Percentiles rank a stretch among this genome's conserved stretches.
Evolutionary conservation across 768 basidiomycete species (phyloP).

Genomic region (Auricularia sp.): DNA sequence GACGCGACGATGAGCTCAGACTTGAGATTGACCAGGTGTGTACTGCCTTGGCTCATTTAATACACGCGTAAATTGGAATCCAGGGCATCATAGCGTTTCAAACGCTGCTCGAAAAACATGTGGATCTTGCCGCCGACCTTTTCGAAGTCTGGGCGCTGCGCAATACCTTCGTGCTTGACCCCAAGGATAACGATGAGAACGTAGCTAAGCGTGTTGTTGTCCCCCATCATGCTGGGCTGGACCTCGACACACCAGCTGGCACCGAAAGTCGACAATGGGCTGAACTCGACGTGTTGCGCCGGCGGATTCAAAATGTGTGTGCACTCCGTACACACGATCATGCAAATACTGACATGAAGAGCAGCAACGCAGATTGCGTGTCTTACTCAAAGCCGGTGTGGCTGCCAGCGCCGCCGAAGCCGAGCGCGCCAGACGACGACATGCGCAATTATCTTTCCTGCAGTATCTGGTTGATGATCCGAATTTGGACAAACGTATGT

Average conservation of each 20-base stretch:
- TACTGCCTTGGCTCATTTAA: neutral
- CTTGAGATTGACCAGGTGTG: constrained; percentile 33
- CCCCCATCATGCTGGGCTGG: constrained; percentile 65
- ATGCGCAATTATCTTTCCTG: constrained; percentile 36
- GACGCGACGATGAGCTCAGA: constrained; percentile 22
- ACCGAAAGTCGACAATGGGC: constrained; percentile 42
- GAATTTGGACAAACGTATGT: constrained; percentile 22
- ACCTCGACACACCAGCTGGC: constrained; percentile 53
- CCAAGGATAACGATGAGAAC: constrained; percentile 23
- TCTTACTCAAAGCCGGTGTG: constrained; percentile 44
- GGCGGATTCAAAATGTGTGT: constrained; percentile 61
- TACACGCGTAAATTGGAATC: constrained; percentile 35
- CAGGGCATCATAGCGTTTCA: constrained; percentile 81
- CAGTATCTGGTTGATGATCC: constrained; percentile 26
- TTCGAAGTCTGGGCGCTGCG: constrained; percentile 85
- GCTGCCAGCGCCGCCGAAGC: constrained; percentile 38
- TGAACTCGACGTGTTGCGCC: constrained; percentile 58
- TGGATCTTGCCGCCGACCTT: constrained; percentile 85
- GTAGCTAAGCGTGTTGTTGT: constrained; percentile 48
- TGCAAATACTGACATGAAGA: too few species aligned
- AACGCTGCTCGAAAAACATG: constrained; percentile 78
- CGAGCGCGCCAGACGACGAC: constrained; percentile 35
- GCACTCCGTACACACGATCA: too few species aligned
- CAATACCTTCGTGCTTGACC: constrained; percentile 75
- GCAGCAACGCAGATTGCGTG: constrained; percentile 60